Percentiles rank a stretch among this genome's conserved stretches.
Conservation (phyloP, 306 rosid genomes). For the Lagenaria siceraria region DNA sequence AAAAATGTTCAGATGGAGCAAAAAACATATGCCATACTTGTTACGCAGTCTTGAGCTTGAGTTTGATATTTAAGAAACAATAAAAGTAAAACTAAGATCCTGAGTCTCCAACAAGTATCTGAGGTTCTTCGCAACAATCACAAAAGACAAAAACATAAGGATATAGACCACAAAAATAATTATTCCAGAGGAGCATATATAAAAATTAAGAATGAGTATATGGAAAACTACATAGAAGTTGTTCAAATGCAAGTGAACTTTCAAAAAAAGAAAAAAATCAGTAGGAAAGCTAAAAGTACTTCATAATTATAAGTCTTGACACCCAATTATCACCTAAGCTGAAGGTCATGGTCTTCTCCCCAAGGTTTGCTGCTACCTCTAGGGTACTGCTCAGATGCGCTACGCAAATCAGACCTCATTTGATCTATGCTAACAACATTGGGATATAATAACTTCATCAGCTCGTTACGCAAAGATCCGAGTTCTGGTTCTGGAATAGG, state of each 20-base stretch:
- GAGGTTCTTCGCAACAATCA: neutral
- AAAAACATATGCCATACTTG: neutral
- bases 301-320: constrained; percentile 16
- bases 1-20: neutral
- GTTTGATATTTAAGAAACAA: neutral
- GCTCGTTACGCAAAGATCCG: constrained; percentile 62
- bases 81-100: neutral
- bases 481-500: constrained; percentile 88
- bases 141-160: neutral
- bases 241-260: neutral
- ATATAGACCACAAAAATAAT: neutral
- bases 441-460: constrained; percentile 62
- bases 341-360: constrained; percentile 94
- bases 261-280: neutral
- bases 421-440: constrained; percentile 86
- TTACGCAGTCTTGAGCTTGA: neutral
- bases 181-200: neutral
- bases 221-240: neutral
- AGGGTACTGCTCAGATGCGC: constrained; percentile 41
- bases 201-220: neutral
- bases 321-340: constrained; percentile 63
- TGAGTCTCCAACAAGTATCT: neutral
- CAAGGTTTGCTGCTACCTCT: constrained; percentile 61
- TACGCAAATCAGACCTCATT: constrained; percentile 41
- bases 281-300: constrained; percentile 11